Base-by-base conservation (phyloP, 164 flowering plant genomes). In the Umbilicus rupestris region DNA sequence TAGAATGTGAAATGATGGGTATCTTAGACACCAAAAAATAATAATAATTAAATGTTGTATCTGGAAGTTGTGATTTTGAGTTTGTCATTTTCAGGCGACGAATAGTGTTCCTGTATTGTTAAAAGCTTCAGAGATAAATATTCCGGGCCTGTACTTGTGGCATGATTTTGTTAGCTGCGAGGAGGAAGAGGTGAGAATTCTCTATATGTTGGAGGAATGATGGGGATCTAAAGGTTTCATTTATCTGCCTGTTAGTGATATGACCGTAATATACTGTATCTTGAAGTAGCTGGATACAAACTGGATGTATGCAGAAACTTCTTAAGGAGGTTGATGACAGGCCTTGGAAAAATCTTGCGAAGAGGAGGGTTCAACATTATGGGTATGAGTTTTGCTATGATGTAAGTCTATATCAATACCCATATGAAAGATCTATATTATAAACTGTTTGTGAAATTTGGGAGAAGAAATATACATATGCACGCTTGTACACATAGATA, bases 291-390 rank as follows among this genome's bases (percentile, higher is more conserved):
- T 31, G 17, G 35, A 6, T 59, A 3, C 29, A 7, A 7, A 55
- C 60, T 63, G 42, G 42, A 35, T 63, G 4, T 63, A 20, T 33
- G 14, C 73, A 94, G 97, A 85, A 82, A 71, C 79, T 94, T 70
- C 90, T 94, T 72, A 83, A 82, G 68, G 85, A 88, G 10, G 96
- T 94, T 64, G 99, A 92, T 81, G 64, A 19, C 41, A 77, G 79
- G 74, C 90, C 92, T 67, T 94, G 99, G 99, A 83, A 78, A 35
- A 62, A 69, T 66, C 89, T 94, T 65, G 68, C 97, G 20, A 91
- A 94, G 73, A 78, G 97, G 71, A 84, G 96, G 72, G 97, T 94
- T 73, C 97, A 91, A 73, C 97, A 91, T 76, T 85, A 88, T 75
- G 99, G 99, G 35, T 92, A 88, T 71, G 96, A 89, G 74, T 94